Evolutionary conservation across 768 basidiomycete species (phyloP).

Genomic region (Podaxis sp.): DNA sequence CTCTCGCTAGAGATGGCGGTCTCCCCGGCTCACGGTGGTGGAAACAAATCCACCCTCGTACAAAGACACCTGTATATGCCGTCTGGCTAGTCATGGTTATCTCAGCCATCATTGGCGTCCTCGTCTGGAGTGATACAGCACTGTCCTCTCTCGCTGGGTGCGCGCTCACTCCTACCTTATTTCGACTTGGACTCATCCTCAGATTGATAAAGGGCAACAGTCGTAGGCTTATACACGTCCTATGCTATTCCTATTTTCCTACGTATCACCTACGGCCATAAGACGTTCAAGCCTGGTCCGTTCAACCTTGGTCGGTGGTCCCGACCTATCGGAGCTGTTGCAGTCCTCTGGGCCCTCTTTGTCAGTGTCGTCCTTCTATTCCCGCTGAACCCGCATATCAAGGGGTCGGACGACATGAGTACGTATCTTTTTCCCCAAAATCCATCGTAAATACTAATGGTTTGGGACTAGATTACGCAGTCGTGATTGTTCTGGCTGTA

Average conservation of each 20-base stretch:
- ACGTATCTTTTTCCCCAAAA: constrained; percentile 8
- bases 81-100: constrained; percentile 33
- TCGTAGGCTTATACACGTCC: constrained; percentile 32
- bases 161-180: constrained; percentile 48
- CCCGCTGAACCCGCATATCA: constrained; percentile 20
- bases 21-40: constrained; percentile 33
- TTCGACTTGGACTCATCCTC: not conserved
- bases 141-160: constrained; percentile 32
- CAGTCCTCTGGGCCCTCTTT: constrained; percentile 27
- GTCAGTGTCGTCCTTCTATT: constrained; percentile 30
- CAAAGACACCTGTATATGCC: constrained; percentile 33
- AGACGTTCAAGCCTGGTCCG: constrained; percentile 28
- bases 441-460: not conserved
- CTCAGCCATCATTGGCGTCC: constrained; percentile 25
- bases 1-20: constrained; percentile 45
- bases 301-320: constrained; percentile 28
- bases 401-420: constrained; percentile 28
- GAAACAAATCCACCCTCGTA: constrained; percentile 27
- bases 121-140: constrained; percentile 28
- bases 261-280: constrained; percentile 28
- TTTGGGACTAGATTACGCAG: constrained; percentile 51
- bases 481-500: constrained; percentile 60
- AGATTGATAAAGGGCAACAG: constrained; percentile 19
- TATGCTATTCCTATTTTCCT: constrained; percentile 32
- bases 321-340: constrained; percentile 23